Evolutionary conservation across 2,329 filamentous ascomycete species (phyloP).

Genomic region (Cercospora beticola): DNA sequence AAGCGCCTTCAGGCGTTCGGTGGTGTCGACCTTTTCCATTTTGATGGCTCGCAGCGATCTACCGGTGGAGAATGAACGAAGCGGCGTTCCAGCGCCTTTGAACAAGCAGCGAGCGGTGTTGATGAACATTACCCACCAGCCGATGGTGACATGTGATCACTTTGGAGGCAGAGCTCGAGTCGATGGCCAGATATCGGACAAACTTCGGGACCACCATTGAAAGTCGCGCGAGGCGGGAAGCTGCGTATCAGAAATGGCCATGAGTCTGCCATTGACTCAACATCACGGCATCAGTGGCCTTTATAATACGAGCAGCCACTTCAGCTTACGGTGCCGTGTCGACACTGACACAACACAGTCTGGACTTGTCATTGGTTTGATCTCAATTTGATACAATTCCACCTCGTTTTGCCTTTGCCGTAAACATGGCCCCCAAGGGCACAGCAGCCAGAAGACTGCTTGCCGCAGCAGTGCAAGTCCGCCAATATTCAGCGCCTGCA

Average conservation of each 20-base stretch:
- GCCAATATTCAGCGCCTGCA: constrained; percentile 60
- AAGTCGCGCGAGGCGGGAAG: background rate
- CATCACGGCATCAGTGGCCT: background rate
- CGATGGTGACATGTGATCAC: constrained; percentile 10
- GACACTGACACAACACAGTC: background rate
- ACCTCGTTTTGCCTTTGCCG: background rate
- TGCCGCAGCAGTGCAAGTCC: constrained; percentile 40
- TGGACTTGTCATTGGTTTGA: background rate
- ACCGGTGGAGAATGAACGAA: constrained; percentile 27
- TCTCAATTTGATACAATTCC: background rate
- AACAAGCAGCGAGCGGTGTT: constrained; percentile 13
- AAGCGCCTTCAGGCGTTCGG: constrained; percentile 70
- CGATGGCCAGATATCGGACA: constrained; percentile 2
- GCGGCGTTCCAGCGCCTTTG: constrained; percentile 8
- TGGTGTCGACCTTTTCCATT: constrained; percentile 80
- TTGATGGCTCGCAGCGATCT: constrained; percentile 40
- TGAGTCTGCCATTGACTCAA: constrained; percentile 12
- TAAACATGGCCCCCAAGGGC: constrained; percentile 26
- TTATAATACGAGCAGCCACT: background rate
- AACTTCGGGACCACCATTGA: background rate
- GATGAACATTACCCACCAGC: constrained; percentile 18
- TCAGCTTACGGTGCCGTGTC: background rate
- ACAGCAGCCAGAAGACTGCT: constrained; percentile 30
- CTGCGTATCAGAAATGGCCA: background rate
- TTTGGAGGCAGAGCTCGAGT: background rate